phyloP scores from a whole-genome alignment of 257 asterid genomes.

The Fraxinus quadrangulata region DNA sequence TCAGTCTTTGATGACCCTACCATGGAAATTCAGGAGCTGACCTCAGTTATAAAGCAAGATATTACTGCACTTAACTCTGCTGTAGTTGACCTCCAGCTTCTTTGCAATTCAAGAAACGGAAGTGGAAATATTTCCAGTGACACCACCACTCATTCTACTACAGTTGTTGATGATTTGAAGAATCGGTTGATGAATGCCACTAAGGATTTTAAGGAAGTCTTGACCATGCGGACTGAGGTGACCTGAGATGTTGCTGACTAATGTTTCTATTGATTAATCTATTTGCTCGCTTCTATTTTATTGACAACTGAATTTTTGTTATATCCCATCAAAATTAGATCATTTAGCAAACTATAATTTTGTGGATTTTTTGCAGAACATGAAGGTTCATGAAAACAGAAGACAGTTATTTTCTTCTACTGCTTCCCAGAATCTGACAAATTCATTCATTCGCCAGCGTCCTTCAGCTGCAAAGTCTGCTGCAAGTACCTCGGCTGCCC shows the following conservation, averaged over 20 bases:
- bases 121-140: conserved; percentile 54
- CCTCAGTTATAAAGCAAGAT: conserved; percentile 54
- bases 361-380: conserved; percentile 46
- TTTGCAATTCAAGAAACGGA: conserved; percentile 51
- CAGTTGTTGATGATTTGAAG: conserved; percentile 80
- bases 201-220: conserved; percentile 78
- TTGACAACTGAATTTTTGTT: neutral
- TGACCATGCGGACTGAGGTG: conserved; percentile 82
- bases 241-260: conserved; percentile 24
- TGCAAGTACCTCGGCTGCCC: conserved; percentile 43
- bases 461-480: conserved; percentile 60
- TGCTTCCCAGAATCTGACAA: conserved; percentile 59
- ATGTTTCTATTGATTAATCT: conserved; percentile 25
- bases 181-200: conserved; percentile 74
- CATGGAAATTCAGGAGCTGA: conserved; percentile 51
- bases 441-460: conserved; percentile 79
- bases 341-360: neutral
- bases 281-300: neutral
- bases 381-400: conserved; percentile 80
- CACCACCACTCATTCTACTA: conserved; percentile 60
- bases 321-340: conserved; percentile 1
- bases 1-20: conserved; percentile 58
- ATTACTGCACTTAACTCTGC: conserved; percentile 61
- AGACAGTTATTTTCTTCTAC: conserved; percentile 69
- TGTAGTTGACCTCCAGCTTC: conserved; percentile 70